Percentiles rank a stretch among this genome's conserved stretches.
Conservation (phyloP, 2,329 filamentous ascomycete species). For the Trichoderma citrinoviride region DNA sequence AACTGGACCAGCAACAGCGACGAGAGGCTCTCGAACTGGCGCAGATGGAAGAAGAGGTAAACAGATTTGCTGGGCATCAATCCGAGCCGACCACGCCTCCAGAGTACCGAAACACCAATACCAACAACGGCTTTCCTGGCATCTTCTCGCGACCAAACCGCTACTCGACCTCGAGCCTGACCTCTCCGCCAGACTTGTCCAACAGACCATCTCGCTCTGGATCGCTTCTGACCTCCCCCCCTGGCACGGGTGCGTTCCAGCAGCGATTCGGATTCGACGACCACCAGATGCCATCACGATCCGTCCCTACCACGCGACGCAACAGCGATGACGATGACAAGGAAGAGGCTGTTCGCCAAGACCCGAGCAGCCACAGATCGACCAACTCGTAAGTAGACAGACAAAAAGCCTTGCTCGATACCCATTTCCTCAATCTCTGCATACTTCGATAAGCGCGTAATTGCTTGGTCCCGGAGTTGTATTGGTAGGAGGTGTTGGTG, state of each 20-base stretch:
- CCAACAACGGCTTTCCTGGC: conserved; percentile 67
- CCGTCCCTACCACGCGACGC: conserved; percentile 79
- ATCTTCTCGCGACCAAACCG: conserved; percentile 81
- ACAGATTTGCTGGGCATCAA: conserved; percentile 66
- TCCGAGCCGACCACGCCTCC: conserved; percentile 96
- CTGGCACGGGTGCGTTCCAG: conserved; percentile 59
- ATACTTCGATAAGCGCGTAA: neutral
- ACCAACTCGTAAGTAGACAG: conserved; percentile 71
- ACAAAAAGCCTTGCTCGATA: conserved; percentile 16
- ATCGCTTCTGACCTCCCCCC: conserved; percentile 74
- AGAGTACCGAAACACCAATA: conserved; percentile 68
- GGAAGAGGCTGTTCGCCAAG: conserved; percentile 67
- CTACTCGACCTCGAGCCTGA: conserved; percentile 84
- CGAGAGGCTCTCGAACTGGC: conserved; percentile 80
- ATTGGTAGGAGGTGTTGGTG: neutral
- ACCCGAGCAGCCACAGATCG: conserved; percentile 69
- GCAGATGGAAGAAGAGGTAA: conserved; percentile 78
- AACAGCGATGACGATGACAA: conserved; percentile 92
- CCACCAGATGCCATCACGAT: conserved; percentile 68
- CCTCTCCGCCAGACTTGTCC: conserved; percentile 73
- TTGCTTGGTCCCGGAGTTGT: neutral
- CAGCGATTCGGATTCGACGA: conserved; percentile 54
- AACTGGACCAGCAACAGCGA: conserved; percentile 80
- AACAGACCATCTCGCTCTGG: conserved; percentile 72
- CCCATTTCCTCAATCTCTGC: conserved; percentile 11